A percentile compares a stretch with the other conserved stretches of the same genome.
Evolutionary conservation across 306 rosid genomes (phyloP).

Genomic region (Gynostemma pentaphyllum): DNA sequence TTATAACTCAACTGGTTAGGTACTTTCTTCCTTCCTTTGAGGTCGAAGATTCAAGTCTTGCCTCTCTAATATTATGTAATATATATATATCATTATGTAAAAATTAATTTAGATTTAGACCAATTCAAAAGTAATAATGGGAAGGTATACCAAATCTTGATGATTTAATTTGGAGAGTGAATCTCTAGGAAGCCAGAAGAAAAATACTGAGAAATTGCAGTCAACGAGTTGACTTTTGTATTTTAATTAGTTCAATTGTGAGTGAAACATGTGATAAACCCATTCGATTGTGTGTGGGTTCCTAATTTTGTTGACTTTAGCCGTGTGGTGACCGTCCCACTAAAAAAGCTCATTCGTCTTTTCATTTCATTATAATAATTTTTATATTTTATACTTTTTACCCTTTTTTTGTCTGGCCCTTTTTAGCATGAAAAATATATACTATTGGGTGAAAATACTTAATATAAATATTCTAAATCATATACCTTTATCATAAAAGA

Average conservation of each 20-base stretch:
- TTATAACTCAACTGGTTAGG: no score
- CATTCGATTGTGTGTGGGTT: no score
- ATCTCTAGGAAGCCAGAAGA: neutral
- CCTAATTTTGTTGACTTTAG: no score
- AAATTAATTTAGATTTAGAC: no score
- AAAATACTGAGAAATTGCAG: neutral
- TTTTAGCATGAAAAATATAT: neutral
- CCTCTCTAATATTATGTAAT: no score
- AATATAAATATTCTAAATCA: no score
- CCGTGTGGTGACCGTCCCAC: conserved; percentile 8
- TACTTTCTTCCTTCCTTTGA: no score
- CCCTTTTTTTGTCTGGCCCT: neutral
- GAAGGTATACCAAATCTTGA: neutral
- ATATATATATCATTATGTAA: no score
- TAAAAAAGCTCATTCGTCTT: neutral
- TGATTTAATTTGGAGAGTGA: neutral
- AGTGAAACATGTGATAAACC: neutral
- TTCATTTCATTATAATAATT: neutral
- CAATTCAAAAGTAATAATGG: conserved; percentile 1
- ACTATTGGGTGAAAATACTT: no score
- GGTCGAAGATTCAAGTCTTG: no score
- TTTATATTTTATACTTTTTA: neutral
- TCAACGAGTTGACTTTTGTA: neutral
- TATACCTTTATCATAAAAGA: no score
- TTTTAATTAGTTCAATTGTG: neutral